Conservation (phyloP, 148 eudicot species). For the Diospyros kaki region DNA sequence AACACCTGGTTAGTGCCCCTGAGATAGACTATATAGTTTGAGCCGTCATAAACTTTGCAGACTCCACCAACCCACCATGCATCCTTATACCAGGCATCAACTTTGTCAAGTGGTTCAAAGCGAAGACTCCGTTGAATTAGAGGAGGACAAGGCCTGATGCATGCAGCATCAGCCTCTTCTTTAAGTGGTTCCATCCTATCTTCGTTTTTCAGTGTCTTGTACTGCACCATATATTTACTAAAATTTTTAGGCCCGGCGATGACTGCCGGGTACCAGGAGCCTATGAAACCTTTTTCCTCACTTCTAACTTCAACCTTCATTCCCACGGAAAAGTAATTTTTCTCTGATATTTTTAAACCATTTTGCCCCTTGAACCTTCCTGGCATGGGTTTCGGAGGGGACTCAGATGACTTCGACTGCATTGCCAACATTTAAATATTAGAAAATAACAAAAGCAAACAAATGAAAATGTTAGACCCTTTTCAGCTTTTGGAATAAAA, state of each 20-base stretch:
- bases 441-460: not conserved
- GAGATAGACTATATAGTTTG: constrained; percentile 32
- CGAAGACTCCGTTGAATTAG: constrained; percentile 25
- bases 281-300: constrained; percentile 24
- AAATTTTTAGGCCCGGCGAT: constrained; percentile 16
- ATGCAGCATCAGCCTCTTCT: constrained; percentile 30
- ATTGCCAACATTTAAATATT: constrained; percentile 14
- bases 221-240: constrained; percentile 36
- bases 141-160: constrained; percentile 39
- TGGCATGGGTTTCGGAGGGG: constrained; percentile 23
- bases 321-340: constrained; percentile 14
- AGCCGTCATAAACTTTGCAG: constrained; percentile 19
- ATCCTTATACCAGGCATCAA: constrained; percentile 44
- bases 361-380: constrained; percentile 17
- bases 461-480: not conserved
- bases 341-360: constrained; percentile 3
- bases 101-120: constrained; percentile 29
- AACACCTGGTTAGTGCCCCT: constrained; percentile 18
- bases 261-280: constrained; percentile 43
- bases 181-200: constrained; percentile 18
- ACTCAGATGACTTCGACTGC: constrained; percentile 24
- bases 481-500: not conserved
- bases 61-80: constrained; percentile 41
- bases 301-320: constrained; percentile 36
- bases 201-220: constrained; percentile 31